phyloP scores from a whole-genome alignment of 2,329 filamentous ascomycete species.

The Decorospora gaudefroyi region DNA sequence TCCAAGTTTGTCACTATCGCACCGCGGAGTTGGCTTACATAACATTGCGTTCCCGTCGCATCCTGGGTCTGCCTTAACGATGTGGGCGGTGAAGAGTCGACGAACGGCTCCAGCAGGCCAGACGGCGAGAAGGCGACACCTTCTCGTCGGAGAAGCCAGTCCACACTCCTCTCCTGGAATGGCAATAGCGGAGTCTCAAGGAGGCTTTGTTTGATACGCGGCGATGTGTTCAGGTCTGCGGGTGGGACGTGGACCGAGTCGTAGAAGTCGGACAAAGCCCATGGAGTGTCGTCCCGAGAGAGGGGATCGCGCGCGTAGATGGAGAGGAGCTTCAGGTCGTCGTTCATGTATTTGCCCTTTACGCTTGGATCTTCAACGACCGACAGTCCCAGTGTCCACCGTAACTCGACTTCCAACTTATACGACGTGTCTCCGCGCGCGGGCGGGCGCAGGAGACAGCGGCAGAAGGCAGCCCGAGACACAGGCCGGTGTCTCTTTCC shows the following conservation, averaged over 20 bases:
- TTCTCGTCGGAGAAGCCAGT: constrained; percentile 72
- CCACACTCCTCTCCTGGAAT: constrained; percentile 71
- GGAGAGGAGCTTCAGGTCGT: constrained; percentile 34
- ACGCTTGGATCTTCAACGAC: constrained; percentile 30
- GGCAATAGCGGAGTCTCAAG: constrained; percentile 62
- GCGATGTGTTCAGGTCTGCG: constrained; percentile 45
- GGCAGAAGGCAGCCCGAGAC: constrained; percentile 33
- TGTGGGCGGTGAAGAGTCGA: constrained; percentile 37
- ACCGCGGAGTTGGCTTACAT: constrained; percentile 67
- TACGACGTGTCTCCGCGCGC: constrained; percentile 7
- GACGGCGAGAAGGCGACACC: constrained; percentile 56
- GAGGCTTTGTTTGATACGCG: constrained; percentile 35
- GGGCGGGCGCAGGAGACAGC: constrained; percentile 26
- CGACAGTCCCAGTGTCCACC: constrained; percentile 37
- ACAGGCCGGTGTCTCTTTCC: constrained; percentile 26
- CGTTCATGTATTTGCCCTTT: constrained; percentile 23
- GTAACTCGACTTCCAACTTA: constrained; percentile 32
- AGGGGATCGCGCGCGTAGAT: constrained; percentile 27
- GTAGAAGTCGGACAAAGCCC: constrained; percentile 67
- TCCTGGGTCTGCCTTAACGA: constrained; percentile 57
- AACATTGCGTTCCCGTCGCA: constrained; percentile 54
- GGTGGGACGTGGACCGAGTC: constrained; percentile 67
- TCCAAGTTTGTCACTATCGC: constrained; percentile 58
- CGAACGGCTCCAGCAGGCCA: constrained; percentile 17
- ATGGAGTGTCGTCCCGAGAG: constrained; percentile 33